phyloP scores from a whole-genome alignment of 345 rosid species.

The Murraya koenigii region DNA sequence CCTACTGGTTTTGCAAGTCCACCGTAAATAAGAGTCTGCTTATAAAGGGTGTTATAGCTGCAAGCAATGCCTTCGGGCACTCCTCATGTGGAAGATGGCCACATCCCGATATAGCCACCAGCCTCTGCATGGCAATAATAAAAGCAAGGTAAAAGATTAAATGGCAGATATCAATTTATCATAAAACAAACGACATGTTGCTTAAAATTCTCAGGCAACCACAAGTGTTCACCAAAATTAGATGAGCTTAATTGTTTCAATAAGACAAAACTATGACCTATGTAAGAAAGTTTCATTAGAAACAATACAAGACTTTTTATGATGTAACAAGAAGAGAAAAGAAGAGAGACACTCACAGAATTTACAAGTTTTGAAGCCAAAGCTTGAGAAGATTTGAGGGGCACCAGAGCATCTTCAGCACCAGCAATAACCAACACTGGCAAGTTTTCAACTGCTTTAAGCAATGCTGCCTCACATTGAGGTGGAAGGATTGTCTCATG shows the following conservation, averaged over 20 bases:
- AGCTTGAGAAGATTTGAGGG: constrained; percentile 77
- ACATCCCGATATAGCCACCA: constrained; percentile 90
- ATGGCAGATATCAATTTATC: background rate
- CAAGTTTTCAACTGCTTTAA: constrained; percentile 60
- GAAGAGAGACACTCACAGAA: constrained; percentile 63
- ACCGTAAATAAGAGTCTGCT: constrained; percentile 52
- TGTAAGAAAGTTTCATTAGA: background rate
- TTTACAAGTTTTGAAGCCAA: constrained; percentile 83
- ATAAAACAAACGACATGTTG: no score
- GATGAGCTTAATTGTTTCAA: no score
- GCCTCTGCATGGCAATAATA: constrained; percentile 56
- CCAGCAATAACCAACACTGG: constrained; percentile 84
- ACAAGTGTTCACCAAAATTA: no score
- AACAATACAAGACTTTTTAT: background rate
- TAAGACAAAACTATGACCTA: no score
- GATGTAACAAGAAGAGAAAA: background rate
- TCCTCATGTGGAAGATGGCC: constrained; percentile 99
- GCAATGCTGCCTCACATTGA: constrained; percentile 51
- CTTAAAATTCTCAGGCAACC: no score
- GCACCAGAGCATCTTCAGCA: constrained; percentile 80
- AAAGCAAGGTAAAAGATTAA: background rate
- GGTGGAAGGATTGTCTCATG: constrained; percentile 72
- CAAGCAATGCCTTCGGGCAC: constrained; percentile 89
- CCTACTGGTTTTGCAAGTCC: constrained; percentile 53
- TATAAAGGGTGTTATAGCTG: constrained; percentile 78